Percentiles rank a stretch among this genome's conserved stretches.
phyloP scores from a whole-genome alignment of 1,284 basidiomycete species.

The Singerocomus rubriflavus region DNA sequence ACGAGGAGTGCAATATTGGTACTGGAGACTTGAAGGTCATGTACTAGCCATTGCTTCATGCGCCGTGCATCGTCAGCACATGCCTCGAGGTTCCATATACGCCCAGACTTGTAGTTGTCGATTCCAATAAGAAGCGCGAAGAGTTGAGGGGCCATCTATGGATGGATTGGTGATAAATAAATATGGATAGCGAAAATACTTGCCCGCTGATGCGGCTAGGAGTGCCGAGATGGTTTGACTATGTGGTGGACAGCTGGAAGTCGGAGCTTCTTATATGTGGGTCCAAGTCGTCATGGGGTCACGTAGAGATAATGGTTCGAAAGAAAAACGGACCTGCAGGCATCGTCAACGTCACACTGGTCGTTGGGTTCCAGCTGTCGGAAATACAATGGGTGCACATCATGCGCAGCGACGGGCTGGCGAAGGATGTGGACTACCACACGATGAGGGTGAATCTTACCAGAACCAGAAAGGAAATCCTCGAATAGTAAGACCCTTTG shows the following conservation, averaged over 20 bases:
- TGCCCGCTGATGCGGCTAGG: slow-evolving; percentile 8
- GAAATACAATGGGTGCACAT: slow-evolving; percentile 23
- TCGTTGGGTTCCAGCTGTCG: slow-evolving; percentile 11
- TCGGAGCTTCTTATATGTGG: slow-evolving; percentile 23
- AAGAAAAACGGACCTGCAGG: slow-evolving; percentile 1
- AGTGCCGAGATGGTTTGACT: slow-evolving; percentile 9
- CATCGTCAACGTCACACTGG: slow-evolving; percentile 5
- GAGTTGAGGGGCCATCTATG: slow-evolving; percentile 44
- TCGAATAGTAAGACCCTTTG: slow-evolving; percentile 2
- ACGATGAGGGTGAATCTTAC: slow-evolving; percentile 14
- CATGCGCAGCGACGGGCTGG: slow-evolving; percentile 16
- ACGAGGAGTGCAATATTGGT: slow-evolving; percentile 54
- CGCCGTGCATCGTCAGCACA: slow-evolving; percentile 58
- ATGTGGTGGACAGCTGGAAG: not conserved
- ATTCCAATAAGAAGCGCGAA: slow-evolving; percentile 65
- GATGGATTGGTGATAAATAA: slow-evolving; percentile 9
- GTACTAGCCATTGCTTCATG: slow-evolving; percentile 52
- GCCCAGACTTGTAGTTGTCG: slow-evolving; percentile 60
- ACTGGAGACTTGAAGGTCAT: slow-evolving; percentile 55
- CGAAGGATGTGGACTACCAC: slow-evolving; percentile 1
- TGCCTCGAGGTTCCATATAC: slow-evolving; percentile 61
- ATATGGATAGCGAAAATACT: slow-evolving; percentile 1
- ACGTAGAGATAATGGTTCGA: not conserved
- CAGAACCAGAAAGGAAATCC: not conserved
- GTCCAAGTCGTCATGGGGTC: slow-evolving; percentile 10